Conservation (phyloP, 140 eudicot species). For the Artemisia princeps region DNA sequence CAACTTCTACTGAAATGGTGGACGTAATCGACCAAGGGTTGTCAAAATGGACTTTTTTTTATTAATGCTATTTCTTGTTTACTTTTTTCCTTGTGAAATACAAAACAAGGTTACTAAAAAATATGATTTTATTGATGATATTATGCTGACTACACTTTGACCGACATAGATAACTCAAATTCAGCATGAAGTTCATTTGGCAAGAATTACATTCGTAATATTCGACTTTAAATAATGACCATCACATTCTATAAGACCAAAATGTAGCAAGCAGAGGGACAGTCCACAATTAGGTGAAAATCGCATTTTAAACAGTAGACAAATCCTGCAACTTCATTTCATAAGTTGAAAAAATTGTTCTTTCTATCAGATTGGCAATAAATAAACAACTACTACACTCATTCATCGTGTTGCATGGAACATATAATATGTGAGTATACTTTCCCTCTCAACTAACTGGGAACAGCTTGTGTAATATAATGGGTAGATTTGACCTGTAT, state of each 20-base stretch:
- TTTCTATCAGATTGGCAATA: slow-evolving; percentile 4
- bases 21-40: not conserved
- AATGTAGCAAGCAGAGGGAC: not conserved
- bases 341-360: slow-evolving; percentile 1
- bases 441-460: too few relatives aligned
- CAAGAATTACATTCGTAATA: too few relatives aligned
- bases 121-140: not conserved
- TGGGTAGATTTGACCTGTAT: slow-evolving; percentile 21
- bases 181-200: too few relatives aligned
- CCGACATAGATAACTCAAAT: not conserved
- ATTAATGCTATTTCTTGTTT: not conserved
- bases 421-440: too few relatives aligned
- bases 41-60: not conserved
- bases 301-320: slow-evolving; percentile 2
- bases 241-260: not conserved
- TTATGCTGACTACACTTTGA: not conserved
- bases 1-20: slow-evolving; percentile 1
- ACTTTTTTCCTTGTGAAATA: not conserved
- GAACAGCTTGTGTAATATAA: not conserved
- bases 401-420: too few relatives aligned
- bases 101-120: not conserved
- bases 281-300: not conserved
- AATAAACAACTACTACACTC: too few relatives aligned
- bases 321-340: slow-evolving; percentile 5
- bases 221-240: too few relatives aligned